A percentile compares a stretch with the other conserved stretches of the same genome.
Evolutionary conservation across 768 basidiomycete genomes (phyloP).

Genomic region (Suillus ampliporus): DNA sequence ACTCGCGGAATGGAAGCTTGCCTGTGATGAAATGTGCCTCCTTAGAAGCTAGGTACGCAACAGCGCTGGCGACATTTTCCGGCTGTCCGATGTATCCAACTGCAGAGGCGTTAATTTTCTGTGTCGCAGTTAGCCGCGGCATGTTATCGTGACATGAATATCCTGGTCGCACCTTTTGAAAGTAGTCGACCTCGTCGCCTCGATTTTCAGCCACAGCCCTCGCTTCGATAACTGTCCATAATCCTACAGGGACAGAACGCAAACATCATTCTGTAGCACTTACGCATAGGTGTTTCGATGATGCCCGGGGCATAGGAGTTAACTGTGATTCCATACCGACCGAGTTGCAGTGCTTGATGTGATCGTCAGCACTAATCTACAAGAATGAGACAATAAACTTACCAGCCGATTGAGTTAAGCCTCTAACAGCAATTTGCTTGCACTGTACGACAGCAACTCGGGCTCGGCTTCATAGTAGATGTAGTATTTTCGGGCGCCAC

Average conservation of each 20-base stretch:
- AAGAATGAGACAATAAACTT: background rate
- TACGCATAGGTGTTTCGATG: constrained; percentile 37
- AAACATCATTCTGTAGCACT: constrained; percentile 5
- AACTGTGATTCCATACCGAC: constrained; percentile 39
- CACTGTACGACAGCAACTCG: constrained; percentile 12
- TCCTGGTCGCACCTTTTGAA: constrained; percentile 3
- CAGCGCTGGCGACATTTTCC: constrained; percentile 37
- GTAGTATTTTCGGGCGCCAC: background rate
- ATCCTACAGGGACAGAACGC: background rate
- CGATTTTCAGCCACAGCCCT: background rate
- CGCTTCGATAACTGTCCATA: background rate
- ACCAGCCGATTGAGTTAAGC: constrained; percentile 46
- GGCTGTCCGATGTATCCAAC: constrained; percentile 32
- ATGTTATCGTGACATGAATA: background rate
- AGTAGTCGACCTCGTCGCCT: background rate
- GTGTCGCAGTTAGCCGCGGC: background rate
- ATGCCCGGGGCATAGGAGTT: constrained; percentile 45
- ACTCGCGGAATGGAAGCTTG: constrained; percentile 8
- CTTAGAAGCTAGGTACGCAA: constrained; percentile 41
- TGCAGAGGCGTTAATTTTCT: constrained; percentile 6
- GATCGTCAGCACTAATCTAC: background rate
- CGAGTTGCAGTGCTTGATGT: constrained; percentile 31
- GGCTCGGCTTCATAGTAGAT: background rate
- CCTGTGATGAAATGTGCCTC: constrained; percentile 44
- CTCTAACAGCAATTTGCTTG: constrained; percentile 42